These are phyloP conservation scores for Aspergillus carlsbadensis DNA, from an alignment of 495 filamentous ascomycete genomes.

Conservation along the genomic window DNA sequence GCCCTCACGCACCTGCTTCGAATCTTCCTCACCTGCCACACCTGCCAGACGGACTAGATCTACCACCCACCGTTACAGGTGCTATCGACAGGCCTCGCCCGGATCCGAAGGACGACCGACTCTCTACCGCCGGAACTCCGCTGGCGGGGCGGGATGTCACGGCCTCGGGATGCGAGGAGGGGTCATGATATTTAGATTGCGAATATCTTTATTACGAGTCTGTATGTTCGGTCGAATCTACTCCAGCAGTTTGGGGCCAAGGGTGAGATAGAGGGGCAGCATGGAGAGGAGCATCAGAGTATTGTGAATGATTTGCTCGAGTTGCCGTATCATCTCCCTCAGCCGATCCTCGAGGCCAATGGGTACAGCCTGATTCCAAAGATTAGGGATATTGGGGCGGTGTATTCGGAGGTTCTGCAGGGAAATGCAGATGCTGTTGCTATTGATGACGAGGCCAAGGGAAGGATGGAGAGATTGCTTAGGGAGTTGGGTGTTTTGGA, in stretches of 20 bases:
- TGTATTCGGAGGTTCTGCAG: background rate
- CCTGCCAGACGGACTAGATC: background rate
- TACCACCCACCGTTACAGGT: background rate
- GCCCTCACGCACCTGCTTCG: background rate
- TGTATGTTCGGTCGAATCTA: background rate
- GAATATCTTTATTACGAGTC: conserved; percentile 1
- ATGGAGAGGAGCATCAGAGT: background rate
- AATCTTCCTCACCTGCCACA: background rate
- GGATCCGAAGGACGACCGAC: background rate
- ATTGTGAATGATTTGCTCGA: background rate
- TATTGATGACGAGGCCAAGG: background rate
- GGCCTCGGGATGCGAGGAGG: background rate
- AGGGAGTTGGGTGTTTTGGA: background rate
- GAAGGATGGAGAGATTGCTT: background rate
- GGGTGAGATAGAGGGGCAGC: no score
- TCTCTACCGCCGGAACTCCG: background rate
- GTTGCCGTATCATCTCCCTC: background rate
- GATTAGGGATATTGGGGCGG: background rate
- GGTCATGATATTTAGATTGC: background rate
- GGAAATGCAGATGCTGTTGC: background rate
- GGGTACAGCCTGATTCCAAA: conserved; percentile 1
- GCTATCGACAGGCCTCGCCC: background rate
- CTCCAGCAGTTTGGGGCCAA: background rate
- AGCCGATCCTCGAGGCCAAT: background rate
- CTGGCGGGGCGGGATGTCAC: background rate